phyloP scores from a whole-genome alignment of 2,329 filamentous ascomycete genomes.

The Ceratocystis alfenasii region DNA sequence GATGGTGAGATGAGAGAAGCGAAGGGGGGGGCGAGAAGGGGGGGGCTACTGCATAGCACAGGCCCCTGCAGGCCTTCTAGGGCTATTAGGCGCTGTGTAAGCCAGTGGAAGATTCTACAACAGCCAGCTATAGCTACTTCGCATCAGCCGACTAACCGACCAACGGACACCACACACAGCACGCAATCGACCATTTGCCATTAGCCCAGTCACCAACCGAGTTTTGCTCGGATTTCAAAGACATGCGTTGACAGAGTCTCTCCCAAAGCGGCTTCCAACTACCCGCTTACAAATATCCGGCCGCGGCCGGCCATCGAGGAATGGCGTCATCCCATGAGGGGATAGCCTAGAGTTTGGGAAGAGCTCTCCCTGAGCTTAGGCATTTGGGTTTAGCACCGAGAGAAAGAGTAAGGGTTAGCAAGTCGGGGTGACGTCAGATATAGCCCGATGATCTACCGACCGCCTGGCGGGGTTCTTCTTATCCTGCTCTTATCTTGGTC shows the following conservation, averaged over 20 bases:
- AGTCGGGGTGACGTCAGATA: neutral
- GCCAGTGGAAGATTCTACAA: neutral
- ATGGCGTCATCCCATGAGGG: neutral
- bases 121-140: neutral
- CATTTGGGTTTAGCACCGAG: neutral
- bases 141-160: neutral
- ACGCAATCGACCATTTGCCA: neutral
- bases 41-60: neutral
- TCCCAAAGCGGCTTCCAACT: neutral
- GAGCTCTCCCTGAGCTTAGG: neutral
- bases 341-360: neutral
- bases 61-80: neutral
- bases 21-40: neutral
- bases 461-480: neutral
- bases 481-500: neutral
- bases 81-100: neutral
- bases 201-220: neutral
- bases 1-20: too few relatives aligned
- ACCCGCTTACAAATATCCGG: neutral
- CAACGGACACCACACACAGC: neutral
- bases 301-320: neutral
- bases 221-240: neutral
- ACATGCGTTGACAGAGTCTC: neutral
- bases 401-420: neutral
- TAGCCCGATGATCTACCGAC: neutral